Base-by-base conservation (phyloP, 177 flowering plant species). In the Tripterygium wilfordii region DNA sequence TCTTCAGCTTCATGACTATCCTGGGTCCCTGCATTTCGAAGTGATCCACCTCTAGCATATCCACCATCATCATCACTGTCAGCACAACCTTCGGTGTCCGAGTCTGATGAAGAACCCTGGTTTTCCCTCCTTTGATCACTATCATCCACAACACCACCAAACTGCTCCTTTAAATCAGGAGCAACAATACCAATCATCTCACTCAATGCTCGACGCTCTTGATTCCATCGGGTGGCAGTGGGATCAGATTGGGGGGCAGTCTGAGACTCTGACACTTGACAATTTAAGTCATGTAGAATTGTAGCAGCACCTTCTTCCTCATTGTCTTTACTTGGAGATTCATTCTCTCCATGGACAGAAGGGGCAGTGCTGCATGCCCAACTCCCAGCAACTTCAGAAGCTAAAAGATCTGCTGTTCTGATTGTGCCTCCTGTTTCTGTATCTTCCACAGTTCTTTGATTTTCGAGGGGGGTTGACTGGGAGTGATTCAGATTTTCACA, bases 331-430 rank as follows among this genome's bases (percentile, higher is more conserved):
- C 68, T 73, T 47, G 67, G 82, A 43, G 89, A 80, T 48, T 83
- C 88, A 54, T 88, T 84, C 49, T 86, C 96, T 38, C 89, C 91
- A 45, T 76, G 82, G 14, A 76, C 71, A 22, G 95, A 83, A 42
- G 96, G 95, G 30, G 79, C 85, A 3, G 96, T 88, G 72, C 80
- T 83, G 59, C 60, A 57, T 32, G 88, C 95, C 96, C 96, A 88
- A 66, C 96, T 92, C 46, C 98, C 98, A 47, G 66, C 77, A 69
- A 72, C 82, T 73, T 92, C 98, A 2, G 98, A 92, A 37, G 98
- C 65, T 65, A 92, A 64, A 30, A 88, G 90, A 42, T 92, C 98
- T 1, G 76, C 63, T 8, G 96, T 85, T 64, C 71, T 72, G 38
- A 91, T 74, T 37, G 79, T 72, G 25, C 64, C 79, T 39, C 61